A percentile compares a stretch with the other conserved stretches of the same genome.
These are phyloP conservation scores for Anthoceros angustus DNA, from an alignment of 225 moss, liverwort and hornwort species.

Conservation along the genomic window DNA sequence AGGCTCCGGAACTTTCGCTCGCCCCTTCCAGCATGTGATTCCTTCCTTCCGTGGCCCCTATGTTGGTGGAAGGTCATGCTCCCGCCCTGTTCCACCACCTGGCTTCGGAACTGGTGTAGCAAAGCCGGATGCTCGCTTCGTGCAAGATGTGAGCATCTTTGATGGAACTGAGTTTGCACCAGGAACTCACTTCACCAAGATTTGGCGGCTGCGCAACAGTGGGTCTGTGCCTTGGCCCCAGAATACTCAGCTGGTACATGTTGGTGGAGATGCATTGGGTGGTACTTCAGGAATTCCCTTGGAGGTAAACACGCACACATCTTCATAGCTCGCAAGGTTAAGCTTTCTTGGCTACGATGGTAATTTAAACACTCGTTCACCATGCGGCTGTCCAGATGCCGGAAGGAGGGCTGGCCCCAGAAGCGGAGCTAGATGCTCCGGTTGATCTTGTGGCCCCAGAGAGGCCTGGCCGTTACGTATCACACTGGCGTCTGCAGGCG, in stretches of 20 bases:
- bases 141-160: constrained; percentile 86
- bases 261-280: constrained; percentile 78
- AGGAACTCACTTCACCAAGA: constrained; percentile 57
- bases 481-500: constrained; percentile 72
- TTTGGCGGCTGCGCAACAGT: constrained; percentile 88
- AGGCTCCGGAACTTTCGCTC: not conserved
- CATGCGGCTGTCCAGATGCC: constrained; percentile 22
- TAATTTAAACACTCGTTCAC: not conserved
- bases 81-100: constrained; percentile 20
- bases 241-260: constrained; percentile 53
- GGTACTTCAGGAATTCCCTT: constrained; percentile 20
- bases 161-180: constrained; percentile 88
- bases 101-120: constrained; percentile 23
- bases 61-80: constrained; percentile 19
- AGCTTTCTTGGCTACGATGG: not conserved
- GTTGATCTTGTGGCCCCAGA: constrained; percentile 70
- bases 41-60: constrained; percentile 27
- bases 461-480: constrained; percentile 79
- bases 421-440: constrained; percentile 56
- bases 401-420: constrained; percentile 43
- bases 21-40: not conserved
- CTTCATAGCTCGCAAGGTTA: not conserved
- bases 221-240: constrained; percentile 59
- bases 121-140: constrained; percentile 81
- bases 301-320: constrained; percentile 14